phyloP scores from a whole-genome alignment of 345 rosid species.

The Eucalyptus cloeziana region DNA sequence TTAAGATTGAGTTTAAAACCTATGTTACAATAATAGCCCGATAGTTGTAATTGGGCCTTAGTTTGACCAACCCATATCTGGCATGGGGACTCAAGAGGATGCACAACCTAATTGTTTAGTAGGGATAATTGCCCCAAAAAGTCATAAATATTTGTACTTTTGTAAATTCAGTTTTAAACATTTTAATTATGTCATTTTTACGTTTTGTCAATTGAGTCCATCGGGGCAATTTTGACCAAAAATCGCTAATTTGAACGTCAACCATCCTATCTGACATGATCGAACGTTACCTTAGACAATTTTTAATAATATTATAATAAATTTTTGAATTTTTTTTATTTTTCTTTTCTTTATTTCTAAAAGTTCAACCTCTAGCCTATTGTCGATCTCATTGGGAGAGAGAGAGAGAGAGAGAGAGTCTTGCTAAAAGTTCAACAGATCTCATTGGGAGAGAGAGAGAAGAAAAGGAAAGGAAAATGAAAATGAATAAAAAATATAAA shows the following conservation, averaged over 20 bases:
- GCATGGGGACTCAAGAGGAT: not conserved
- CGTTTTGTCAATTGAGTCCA: rapidly evolving
- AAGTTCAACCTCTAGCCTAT: rapidly evolving
- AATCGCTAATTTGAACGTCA: rapidly evolving
- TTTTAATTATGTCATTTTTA: rapidly evolving
- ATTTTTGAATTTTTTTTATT: no score
- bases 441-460: rapidly evolving
- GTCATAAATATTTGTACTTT: rapidly evolving
- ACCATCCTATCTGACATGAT: rapidly evolving
- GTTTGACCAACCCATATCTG: not conserved
- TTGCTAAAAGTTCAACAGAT: rapidly evolving
- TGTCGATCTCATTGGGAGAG: rapidly evolving
- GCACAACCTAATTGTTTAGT: not conserved
- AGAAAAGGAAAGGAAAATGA: no score
- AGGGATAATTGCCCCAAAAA: no score
- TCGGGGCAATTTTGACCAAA: rapidly evolving
- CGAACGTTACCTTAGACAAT: rapidly evolving
- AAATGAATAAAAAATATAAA: no score
- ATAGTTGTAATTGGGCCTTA: not conserved
- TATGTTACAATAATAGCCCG: not conserved
- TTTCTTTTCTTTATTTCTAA: no score
- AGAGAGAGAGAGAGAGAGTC: rapidly evolving
- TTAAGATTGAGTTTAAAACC: not conserved
- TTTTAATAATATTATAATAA: no score
- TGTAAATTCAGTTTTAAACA: no score